These are phyloP conservation scores for Mycena vitilis DNA, from an alignment of 768 basidiomycete genomes.

Conservation along the genomic window DNA sequence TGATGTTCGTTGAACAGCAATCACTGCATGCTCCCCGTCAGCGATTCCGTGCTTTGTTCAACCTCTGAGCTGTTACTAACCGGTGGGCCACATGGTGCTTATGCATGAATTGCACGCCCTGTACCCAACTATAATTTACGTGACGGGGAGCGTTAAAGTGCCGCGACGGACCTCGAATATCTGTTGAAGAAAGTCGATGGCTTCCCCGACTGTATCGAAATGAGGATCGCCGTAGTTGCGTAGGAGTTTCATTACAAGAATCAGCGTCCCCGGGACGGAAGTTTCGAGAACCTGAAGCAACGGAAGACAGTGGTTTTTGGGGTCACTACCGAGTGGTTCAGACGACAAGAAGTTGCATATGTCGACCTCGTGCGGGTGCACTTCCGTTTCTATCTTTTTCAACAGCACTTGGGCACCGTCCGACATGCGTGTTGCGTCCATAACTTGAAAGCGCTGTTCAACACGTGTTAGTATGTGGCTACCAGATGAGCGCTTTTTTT, in stretches of 20 bases:
- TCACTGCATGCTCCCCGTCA: constrained; percentile 30
- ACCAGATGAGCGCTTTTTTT: too few species aligned
- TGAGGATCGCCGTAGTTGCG: constrained; percentile 34
- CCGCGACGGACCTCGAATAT: constrained; percentile 44
- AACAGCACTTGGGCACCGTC: constrained; percentile 37
- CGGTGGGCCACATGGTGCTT: constrained; percentile 37
- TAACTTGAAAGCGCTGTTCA: constrained; percentile 21
- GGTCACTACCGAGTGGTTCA: constrained; percentile 26
- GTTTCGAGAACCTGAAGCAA: constrained; percentile 39
- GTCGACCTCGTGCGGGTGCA: constrained; percentile 23
- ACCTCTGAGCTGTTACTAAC: neutral
- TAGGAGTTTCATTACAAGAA: constrained; percentile 47
- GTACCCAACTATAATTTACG: neutral
- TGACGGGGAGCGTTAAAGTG: neutral
- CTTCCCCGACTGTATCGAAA: constrained; percentile 47
- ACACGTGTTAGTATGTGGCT: too few species aligned
- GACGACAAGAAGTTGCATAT: constrained; percentile 31
- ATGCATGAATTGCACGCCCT: constrained; percentile 51
- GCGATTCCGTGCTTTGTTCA: too few species aligned
- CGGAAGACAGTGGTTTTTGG: constrained; percentile 47
- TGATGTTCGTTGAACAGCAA: constrained; percentile 37
- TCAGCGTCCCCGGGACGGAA: constrained; percentile 26
- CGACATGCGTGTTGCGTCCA: constrained; percentile 38
- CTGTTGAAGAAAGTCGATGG: constrained; percentile 43
- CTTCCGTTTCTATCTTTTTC: constrained; percentile 32